phyloP scores from a whole-genome alignment of 768 basidiomycete genomes.

The Russula emetica region DNA sequence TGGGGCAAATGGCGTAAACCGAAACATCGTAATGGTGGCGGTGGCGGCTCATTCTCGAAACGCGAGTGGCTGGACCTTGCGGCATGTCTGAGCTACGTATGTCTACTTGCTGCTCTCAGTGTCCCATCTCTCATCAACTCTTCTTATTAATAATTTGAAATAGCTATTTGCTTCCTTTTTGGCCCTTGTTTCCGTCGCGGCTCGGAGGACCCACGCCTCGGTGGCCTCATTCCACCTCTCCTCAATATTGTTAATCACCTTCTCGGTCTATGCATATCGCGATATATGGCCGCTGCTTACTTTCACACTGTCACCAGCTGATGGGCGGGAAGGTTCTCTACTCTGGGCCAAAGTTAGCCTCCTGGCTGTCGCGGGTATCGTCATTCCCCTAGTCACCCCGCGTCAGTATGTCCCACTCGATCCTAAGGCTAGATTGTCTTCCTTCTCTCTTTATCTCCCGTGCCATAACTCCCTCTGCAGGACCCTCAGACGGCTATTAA shows the following conservation, averaged over 20 bases:
- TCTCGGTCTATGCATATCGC: constrained; percentile 52
- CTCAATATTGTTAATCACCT: constrained; percentile 44
- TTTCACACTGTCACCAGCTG: constrained; percentile 47
- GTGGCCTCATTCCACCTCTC: constrained; percentile 44
- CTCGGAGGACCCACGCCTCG: constrained; percentile 6
- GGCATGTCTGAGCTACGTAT: constrained; percentile 36
- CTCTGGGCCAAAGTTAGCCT: constrained; percentile 53
- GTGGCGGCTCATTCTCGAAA: constrained; percentile 1
- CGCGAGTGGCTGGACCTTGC: constrained; percentile 25
- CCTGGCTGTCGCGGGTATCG: constrained; percentile 42
- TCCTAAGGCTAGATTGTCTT: constrained; percentile 38
- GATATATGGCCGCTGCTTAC: constrained; percentile 58
- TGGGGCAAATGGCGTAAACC: constrained; percentile 32
- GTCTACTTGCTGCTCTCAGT: constrained; percentile 9
- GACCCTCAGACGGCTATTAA: constrained; percentile 30
- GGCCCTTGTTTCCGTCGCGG: constrained; percentile 25
- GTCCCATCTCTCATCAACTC: background rate
- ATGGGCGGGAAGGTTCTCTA: constrained; percentile 44
- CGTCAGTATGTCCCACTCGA: constrained; percentile 56
- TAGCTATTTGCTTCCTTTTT: constrained; percentile 30
- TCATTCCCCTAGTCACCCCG: constrained; percentile 54
- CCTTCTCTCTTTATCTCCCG: background rate
- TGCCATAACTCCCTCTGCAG: constrained; percentile 17
- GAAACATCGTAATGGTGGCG: background rate
- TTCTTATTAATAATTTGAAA: too few species aligned